Evolutionary conservation across 2,329 filamentous ascomycete species (phyloP).

Genomic region (Colletotrichum agaves): DNA sequence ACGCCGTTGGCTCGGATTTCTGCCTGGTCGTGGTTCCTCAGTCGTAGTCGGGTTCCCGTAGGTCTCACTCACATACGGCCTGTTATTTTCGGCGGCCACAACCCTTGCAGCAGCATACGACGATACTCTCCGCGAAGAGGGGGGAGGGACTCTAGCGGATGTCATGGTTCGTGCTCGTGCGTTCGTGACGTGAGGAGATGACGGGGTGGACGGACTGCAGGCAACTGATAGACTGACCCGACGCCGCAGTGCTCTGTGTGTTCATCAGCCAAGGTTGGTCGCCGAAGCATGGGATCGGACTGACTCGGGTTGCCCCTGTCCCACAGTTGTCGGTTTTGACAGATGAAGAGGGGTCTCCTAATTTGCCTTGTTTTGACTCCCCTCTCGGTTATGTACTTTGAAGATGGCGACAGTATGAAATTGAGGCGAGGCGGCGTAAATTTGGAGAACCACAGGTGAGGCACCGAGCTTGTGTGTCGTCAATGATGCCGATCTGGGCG

Average conservation of each 20-base stretch:
- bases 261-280: conserved; percentile 21
- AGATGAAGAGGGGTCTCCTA: neutral
- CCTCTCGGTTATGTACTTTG: neutral
- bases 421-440: neutral
- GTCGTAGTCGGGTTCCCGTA: conserved; percentile 3
- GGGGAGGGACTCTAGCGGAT: neutral
- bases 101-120: neutral
- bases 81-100: neutral
- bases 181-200: neutral
- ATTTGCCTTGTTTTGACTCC: conserved; percentile 24
- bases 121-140: neutral
- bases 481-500: conserved; percentile 14
- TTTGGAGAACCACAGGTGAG: neutral
- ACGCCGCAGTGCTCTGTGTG: conserved; percentile 5
- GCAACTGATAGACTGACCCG: conserved; percentile 1
- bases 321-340: conserved; percentile 9
- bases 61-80: conserved; percentile 2
- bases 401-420: conserved; percentile 2
- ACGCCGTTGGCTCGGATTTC: conserved; percentile 29
- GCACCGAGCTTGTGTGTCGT: neutral
- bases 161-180: neutral
- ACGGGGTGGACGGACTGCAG: neutral
- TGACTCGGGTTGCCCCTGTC: conserved; percentile 30
- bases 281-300: conserved; percentile 16
- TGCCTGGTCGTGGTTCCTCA: neutral